phyloP scores from a whole-genome alignment of 208 protist species.

The Lotmaria passim region DNA sequence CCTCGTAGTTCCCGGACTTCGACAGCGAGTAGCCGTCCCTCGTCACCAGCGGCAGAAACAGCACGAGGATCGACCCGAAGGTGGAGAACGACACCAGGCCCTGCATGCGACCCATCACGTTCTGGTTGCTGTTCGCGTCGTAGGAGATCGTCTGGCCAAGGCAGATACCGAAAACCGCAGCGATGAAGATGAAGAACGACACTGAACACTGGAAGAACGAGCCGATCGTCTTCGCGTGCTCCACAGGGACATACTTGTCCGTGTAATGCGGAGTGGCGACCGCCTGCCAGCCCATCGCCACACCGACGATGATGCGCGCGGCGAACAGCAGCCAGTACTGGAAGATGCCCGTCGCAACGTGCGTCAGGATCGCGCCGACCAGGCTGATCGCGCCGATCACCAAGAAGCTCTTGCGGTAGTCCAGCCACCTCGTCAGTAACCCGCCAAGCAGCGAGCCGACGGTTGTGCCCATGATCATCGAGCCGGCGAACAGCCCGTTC shows the following conservation, averaged over 20 bases:
- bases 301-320: constrained; percentile 37
- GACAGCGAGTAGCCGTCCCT: constrained; percentile 21
- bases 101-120: constrained; percentile 50
- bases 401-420: constrained; percentile 35
- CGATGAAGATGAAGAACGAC: constrained; percentile 54
- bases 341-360: constrained; percentile 33
- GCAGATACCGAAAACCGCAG: constrained; percentile 50
- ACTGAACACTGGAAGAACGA: constrained; percentile 55
- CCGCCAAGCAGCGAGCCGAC: constrained; percentile 28
- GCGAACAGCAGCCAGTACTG: constrained; percentile 38
- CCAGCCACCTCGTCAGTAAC: constrained; percentile 20
- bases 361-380: constrained; percentile 28
- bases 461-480: constrained; percentile 37
- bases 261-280: constrained; percentile 33
- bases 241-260: neutral
- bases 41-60: constrained; percentile 44
- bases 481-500: constrained; percentile 39
- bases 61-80: constrained; percentile 32
- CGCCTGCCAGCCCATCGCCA: constrained; percentile 34
- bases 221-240: constrained; percentile 26
- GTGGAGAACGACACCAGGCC: constrained; percentile 41
- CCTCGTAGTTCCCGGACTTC: constrained; percentile 10
- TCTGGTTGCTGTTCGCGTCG: constrained; percentile 21
- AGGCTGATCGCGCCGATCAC: constrained; percentile 25
- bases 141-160: constrained; percentile 43